phyloP scores from a whole-genome alignment of 495 filamentous ascomycete species.

The Aspergillus biplanus region DNA sequence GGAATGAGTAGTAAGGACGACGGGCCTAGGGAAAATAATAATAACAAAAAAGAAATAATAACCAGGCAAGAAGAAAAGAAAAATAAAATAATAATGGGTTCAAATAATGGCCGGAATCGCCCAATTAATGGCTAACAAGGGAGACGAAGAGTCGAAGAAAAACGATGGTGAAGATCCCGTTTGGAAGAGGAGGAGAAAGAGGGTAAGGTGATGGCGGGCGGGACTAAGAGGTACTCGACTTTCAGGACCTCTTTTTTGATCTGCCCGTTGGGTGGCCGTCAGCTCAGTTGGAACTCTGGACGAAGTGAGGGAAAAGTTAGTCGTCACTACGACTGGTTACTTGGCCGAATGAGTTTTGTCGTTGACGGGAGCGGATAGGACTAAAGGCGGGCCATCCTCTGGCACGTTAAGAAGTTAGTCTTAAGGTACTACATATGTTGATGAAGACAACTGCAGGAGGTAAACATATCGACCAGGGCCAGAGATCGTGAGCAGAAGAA shows the following conservation, averaged over 20 bases:
- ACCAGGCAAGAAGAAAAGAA: slow-evolving; percentile 8
- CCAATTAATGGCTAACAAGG: slow-evolving; percentile 22
- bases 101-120: slow-evolving; percentile 15
- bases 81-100: slow-evolving; percentile 11
- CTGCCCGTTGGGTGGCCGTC: slow-evolving; percentile 5
- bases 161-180: slow-evolving; percentile 23
- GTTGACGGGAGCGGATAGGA: neutral
- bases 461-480: too few species aligned
- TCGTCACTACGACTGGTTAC: neutral
- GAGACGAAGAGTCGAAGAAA: slow-evolving; percentile 14
- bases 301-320: slow-evolving; percentile 7
- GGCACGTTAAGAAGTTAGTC: neutral
- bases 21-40: slow-evolving; percentile 6
- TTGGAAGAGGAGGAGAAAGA: slow-evolving; percentile 7
- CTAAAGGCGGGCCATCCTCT: neutral
- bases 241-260: slow-evolving; percentile 11
- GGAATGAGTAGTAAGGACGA: slow-evolving; percentile 9
- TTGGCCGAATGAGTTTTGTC: neutral
- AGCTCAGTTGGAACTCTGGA: slow-evolving; percentile 1
- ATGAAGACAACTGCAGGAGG: too few species aligned
- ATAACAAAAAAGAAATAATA: slow-evolving; percentile 1
- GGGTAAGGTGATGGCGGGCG: slow-evolving; percentile 10
- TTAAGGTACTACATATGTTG: neutral
- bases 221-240: slow-evolving; percentile 16
- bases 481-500: too few species aligned